Percentiles rank a stretch among this genome's conserved stretches.
phyloP scores from a whole-genome alignment of 1,284 basidiomycete genomes.

The Sporisorium reilianum region DNA sequence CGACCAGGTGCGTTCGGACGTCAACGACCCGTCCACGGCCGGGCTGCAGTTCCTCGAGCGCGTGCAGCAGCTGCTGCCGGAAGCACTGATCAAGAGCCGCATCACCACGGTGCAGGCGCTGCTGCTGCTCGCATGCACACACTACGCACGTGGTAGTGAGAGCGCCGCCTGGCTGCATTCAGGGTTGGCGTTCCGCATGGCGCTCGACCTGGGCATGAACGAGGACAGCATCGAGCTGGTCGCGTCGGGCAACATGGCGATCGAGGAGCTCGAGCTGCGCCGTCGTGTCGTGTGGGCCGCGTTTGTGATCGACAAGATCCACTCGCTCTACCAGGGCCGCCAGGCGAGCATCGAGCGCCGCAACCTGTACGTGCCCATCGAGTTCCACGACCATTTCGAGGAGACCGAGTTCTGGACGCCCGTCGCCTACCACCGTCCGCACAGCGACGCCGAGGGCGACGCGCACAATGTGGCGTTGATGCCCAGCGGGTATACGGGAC shows the following conservation, averaged over 20 bases:
- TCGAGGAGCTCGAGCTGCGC: constrained; percentile 63
- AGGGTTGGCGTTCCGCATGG: constrained; percentile 65
- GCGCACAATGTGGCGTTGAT: neutral
- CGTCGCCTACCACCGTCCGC: constrained; percentile 46
- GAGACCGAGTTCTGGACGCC: constrained; percentile 67
- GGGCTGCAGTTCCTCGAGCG: constrained; percentile 61
- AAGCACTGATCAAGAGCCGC: constrained; percentile 58
- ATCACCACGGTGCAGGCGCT: constrained; percentile 67
- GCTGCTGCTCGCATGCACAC: constrained; percentile 61
- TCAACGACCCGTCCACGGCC: constrained; percentile 48
- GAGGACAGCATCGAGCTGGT: constrained; percentile 59
- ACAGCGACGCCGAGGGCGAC: constrained; percentile 7
- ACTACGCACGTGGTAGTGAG: constrained; percentile 61
- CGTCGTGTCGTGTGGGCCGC: constrained; percentile 62
- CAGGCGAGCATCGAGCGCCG: constrained; percentile 53
- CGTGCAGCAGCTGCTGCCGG: constrained; percentile 59
- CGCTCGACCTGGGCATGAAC: constrained; percentile 61
- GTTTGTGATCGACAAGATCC: constrained; percentile 64
- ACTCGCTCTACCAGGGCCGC: constrained; percentile 66
- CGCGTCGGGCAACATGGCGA: constrained; percentile 27
- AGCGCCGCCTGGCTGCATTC: constrained; percentile 64
- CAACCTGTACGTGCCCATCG: constrained; percentile 58
- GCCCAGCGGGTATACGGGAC: constrained; percentile 49
- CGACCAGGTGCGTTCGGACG: constrained; percentile 55
- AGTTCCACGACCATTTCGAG: constrained; percentile 63